A percentile compares a stretch with the other conserved stretches of the same genome.
Conservation (phyloP, 2,329 filamentous ascomycete species). For the Aspergillus neoniger region DNA sequence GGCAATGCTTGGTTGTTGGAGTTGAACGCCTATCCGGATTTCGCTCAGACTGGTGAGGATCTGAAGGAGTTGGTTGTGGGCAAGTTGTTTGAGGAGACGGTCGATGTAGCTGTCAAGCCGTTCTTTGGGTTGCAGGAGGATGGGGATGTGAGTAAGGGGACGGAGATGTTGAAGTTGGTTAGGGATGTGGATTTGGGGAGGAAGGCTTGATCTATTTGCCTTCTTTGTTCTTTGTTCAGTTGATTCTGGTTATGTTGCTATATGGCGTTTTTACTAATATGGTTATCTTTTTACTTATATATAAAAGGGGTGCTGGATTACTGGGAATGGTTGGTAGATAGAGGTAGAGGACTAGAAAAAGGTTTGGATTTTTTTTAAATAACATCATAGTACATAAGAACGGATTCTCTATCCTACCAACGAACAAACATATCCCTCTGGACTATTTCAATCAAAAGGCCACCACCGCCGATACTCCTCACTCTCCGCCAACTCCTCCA, state of each 20-base stretch:
- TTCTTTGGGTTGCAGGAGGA: slow-evolving; percentile 60
- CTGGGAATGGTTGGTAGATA: background rate
- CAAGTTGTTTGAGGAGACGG: slow-evolving; percentile 73
- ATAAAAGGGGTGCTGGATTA: background rate
- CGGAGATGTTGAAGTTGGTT: slow-evolving; percentile 41
- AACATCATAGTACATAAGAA: background rate
- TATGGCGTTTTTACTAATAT: background rate
- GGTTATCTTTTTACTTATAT: background rate
- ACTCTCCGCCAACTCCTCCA: slow-evolving; percentile 30
- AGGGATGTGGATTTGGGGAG: slow-evolving; percentile 46
- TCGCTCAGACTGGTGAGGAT: slow-evolving; percentile 81
- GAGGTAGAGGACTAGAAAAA: too few relatives aligned
- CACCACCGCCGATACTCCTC: slow-evolving; percentile 29
- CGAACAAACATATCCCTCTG: background rate
- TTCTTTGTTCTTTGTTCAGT: background rate
- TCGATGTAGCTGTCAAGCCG: slow-evolving; percentile 64
- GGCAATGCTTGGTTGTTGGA: slow-evolving; percentile 77
- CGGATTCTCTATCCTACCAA: too few relatives aligned
- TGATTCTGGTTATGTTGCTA: background rate
- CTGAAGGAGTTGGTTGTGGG: slow-evolving; percentile 67
- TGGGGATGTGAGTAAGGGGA: slow-evolving; percentile 18
- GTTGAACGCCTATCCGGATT: slow-evolving; percentile 95
- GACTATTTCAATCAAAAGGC: slow-evolving; percentile 33
- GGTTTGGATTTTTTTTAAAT: too few relatives aligned
- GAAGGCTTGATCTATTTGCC: slow-evolving; percentile 19